phyloP scores from a whole-genome alignment of 2,329 filamentous ascomycete genomes.

The Aspergillus neotritici region DNA sequence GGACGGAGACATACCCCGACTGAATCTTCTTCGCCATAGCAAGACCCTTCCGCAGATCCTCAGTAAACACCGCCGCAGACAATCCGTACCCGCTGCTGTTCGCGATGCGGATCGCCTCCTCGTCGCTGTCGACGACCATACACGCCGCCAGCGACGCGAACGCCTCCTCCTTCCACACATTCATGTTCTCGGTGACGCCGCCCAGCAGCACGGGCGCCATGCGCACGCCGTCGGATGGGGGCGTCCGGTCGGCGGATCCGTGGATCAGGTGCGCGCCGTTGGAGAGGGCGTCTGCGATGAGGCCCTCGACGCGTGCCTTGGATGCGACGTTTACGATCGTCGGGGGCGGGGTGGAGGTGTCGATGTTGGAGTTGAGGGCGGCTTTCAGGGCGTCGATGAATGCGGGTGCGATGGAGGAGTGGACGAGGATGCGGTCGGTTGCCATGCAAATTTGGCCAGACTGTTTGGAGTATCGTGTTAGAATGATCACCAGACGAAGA shows the following conservation, averaged over 20 bases:
- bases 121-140: slow-evolving; percentile 53
- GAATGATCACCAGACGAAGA: no score
- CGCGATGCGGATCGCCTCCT: slow-evolving; percentile 65
- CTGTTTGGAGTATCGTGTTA: slow-evolving; percentile 29
- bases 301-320: slow-evolving; percentile 37
- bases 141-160: slow-evolving; percentile 69
- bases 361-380: slow-evolving; percentile 32
- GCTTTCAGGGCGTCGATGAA: slow-evolving; percentile 49
- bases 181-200: slow-evolving; percentile 62
- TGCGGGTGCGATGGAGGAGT: slow-evolving; percentile 46
- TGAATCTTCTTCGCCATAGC: slow-evolving; percentile 57
- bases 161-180: slow-evolving; percentile 65
- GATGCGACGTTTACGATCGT: slow-evolving; percentile 42
- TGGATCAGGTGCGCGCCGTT: slow-evolving; percentile 29
- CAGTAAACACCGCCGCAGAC: slow-evolving; percentile 64
- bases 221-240: slow-evolving; percentile 21
- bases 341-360: slow-evolving; percentile 30
- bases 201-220: slow-evolving; percentile 63
- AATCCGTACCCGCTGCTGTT: slow-evolving; percentile 78
- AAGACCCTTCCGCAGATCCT: slow-evolving; percentile 55
- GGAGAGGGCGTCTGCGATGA: slow-evolving; percentile 25
- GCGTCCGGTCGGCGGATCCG: slow-evolving; percentile 12
- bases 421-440: slow-evolving; percentile 66
- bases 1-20: slow-evolving; percentile 45
- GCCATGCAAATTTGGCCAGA: slow-evolving; percentile 77